Conservation (phyloP, 495 filamentous ascomycete species). For the Letharia columbiana region DNA sequence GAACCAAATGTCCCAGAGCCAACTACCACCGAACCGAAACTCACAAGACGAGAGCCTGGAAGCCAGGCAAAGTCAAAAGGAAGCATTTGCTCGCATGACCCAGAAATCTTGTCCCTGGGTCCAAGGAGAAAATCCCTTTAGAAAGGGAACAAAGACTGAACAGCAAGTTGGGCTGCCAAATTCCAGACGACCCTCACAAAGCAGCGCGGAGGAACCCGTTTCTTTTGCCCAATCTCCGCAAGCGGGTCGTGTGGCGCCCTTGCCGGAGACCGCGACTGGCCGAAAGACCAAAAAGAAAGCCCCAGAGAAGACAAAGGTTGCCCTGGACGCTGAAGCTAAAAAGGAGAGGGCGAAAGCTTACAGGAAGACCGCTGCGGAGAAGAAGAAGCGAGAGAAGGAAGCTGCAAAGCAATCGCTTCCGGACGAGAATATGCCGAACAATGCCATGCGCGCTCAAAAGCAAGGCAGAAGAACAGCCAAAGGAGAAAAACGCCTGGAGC, state of each 20-base stretch:
- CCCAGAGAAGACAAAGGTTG: not conserved
- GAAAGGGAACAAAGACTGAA: not conserved
- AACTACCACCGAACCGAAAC: not conserved
- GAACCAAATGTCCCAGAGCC: not conserved
- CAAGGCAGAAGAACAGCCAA: not conserved
- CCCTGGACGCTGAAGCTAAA: not conserved
- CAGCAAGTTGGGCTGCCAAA: not conserved
- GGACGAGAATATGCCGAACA: not conserved
- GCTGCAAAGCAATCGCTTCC: not conserved
- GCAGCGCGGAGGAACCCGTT: not conserved
- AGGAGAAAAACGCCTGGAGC: not conserved
- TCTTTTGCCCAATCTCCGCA: not conserved
- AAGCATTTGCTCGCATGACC: not conserved
- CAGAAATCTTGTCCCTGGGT: not conserved
- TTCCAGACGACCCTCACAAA: not conserved
- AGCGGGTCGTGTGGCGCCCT: not conserved
- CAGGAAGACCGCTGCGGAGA: slow-evolving; percentile 5
- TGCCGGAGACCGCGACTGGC: not conserved
- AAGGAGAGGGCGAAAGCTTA: not conserved
- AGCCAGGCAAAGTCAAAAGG: not conserved
- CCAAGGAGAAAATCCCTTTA: not conserved
- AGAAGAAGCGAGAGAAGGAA: slow-evolving; percentile 1
- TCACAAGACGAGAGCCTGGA: not conserved
- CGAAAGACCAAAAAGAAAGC: not conserved
- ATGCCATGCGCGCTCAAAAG: not conserved